Evolutionary conservation across 495 filamentous ascomycete species (phyloP), one percentile per base, ranked within the genome.

Genomic region (Daldinia grandis): DNA sequence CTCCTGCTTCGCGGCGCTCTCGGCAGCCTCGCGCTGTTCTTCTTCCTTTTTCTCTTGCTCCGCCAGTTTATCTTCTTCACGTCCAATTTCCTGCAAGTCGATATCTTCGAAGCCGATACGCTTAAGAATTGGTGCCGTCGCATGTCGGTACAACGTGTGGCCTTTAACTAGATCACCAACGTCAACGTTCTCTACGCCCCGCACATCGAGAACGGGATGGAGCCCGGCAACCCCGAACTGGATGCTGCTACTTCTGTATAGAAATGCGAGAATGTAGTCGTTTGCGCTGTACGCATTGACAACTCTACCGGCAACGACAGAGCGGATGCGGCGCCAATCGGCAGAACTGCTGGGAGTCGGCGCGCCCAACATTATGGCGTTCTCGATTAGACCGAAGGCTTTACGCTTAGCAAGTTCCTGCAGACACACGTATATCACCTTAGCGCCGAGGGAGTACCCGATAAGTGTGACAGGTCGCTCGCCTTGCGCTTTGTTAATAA

Each of bases 401-500:
- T 86, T 85, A 54, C 92, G 82, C 76, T 92, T 89, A 0, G 92
- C 92, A 24, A 99, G 85, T 17, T 76, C 86, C 77, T 89, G 87
- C 0, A 98, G 81, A 73, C 94, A 97, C 14, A 87, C 86, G 72
- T 91, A 97, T 49, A 98, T 94, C 27, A 94, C 88, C n/a, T 94
- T 89, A 14, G 95, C 94, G 2, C 95, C 95, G 12, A 98, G 81
- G 8, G 92, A 94, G 78, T 95, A 99, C 3, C 95, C 95, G 57
- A 98, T 83, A 5, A 99, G 82, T 7, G 91, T 97, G 0, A 98
- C 92, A 0, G 95, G 91, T 27, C 95, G 86, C 77, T 98, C 93
- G 19, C 95, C 95, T 76, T 97, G 95, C 1, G 89, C 92, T 74
- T 92, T 94, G 79, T 92, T 94, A 72, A 97, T 93, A 51, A 99